These are phyloP conservation scores for Sphaerulina musiva DNA, from an alignment of 2,329 filamentous ascomycete species.

Conservation along the genomic window DNA sequence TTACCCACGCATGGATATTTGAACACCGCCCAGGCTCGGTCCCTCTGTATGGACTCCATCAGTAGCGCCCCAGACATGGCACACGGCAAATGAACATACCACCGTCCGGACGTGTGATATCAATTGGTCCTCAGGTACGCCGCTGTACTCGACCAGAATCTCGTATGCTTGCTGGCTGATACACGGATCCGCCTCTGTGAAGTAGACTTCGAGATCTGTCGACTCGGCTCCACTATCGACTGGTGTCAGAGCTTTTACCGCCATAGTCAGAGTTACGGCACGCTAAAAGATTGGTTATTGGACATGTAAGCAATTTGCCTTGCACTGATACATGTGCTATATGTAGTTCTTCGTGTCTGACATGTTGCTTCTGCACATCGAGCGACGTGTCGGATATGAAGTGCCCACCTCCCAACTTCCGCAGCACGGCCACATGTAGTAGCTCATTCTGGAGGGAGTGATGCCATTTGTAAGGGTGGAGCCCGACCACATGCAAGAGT, in stretches of 20 bases:
- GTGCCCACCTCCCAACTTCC: too few relatives aligned
- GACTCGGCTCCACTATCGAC: neutral
- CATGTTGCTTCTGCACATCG: too few relatives aligned
- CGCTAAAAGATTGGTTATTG: too few relatives aligned
- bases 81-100: neutral
- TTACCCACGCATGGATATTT: constrained; percentile 23
- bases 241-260: neutral
- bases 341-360: too few relatives aligned
- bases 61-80: neutral
- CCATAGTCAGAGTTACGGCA: neutral
- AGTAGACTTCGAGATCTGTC: constrained; percentile 1
- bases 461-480: too few relatives aligned
- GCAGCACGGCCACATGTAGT: too few relatives aligned
- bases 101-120: constrained; percentile 1
- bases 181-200: neutral
- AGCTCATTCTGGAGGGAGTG: too few relatives aligned
- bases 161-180: constrained; percentile 1
- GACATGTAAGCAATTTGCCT: too few relatives aligned
- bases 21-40: constrained; percentile 18
- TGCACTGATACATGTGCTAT: too few relatives aligned
- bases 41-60: neutral
- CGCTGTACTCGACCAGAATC: constrained; percentile 9
- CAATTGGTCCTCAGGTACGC: neutral
- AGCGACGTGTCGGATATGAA: too few relatives aligned
- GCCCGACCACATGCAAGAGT: too few relatives aligned